phyloP scores from a whole-genome alignment of 257 asterid genomes.

The Nemophila menziesii region DNA sequence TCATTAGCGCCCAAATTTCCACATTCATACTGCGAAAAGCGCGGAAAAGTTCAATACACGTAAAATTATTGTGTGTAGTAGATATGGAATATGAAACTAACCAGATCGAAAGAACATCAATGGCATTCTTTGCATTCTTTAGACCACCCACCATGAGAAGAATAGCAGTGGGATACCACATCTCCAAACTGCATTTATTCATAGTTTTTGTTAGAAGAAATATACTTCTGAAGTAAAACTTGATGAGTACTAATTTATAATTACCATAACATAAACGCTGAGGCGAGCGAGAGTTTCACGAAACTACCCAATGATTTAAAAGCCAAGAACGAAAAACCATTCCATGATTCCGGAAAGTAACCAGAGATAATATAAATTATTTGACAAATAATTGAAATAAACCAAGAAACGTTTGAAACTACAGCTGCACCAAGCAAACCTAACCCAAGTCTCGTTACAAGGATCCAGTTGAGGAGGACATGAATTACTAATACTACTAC shows the following conservation, averaged over 20 bases:
- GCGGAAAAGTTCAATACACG: too few relatives aligned
- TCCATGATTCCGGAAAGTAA: conserved; percentile 39
- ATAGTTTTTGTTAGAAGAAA: too few relatives aligned
- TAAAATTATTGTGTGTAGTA: too few relatives aligned
- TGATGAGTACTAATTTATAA: too few relatives aligned
- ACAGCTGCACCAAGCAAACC: conserved; percentile 45
- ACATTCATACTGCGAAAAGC: too few relatives aligned
- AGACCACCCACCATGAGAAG: conserved; percentile 41
- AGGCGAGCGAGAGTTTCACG: conserved; percentile 43
- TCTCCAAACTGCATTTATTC: too few relatives aligned
- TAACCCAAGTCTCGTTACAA: conserved; percentile 30
- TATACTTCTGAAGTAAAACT: too few relatives aligned
- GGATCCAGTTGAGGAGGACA: conserved; percentile 33
- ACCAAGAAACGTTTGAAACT: conserved; percentile 56
- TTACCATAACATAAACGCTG: conserved; percentile 60
- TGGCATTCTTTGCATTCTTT: conserved; percentile 40
- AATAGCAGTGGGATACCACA: conserved; percentile 50
- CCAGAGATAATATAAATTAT: conserved; percentile 33
- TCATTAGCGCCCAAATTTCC: too few relatives aligned
- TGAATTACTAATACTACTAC: conserved; percentile 32
- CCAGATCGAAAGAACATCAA: conserved; percentile 54
- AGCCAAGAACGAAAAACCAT: conserved; percentile 38
- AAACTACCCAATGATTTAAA: conserved; percentile 43
- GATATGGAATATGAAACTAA: too few relatives aligned
- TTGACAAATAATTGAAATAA: conserved; percentile 45